Conservation (phyloP, 768 basidiomycete genomes). For the Chlorophyllum brunneum region DNA sequence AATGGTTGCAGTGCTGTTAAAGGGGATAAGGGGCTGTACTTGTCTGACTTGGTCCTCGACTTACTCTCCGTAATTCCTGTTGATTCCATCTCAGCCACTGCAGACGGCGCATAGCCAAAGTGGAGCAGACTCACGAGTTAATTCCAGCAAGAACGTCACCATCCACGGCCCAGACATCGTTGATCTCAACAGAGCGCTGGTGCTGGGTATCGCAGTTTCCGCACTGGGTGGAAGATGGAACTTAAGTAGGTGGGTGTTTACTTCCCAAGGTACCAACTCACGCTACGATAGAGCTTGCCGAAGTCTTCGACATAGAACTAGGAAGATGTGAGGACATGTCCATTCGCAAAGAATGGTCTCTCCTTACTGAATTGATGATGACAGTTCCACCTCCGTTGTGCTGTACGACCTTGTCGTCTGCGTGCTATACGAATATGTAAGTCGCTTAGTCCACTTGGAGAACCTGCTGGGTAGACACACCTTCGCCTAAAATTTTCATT, state of each 20-base stretch:
- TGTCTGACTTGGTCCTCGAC: constrained; percentile 5
- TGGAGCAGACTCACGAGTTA: constrained; percentile 24
- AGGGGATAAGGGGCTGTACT: no score
- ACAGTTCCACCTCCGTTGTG: constrained; percentile 34
- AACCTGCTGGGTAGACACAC: no score
- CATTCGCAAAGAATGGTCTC: neutral
- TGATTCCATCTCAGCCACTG: neutral
- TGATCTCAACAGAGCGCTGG: constrained; percentile 25
- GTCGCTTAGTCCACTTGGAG: no score
- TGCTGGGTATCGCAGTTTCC: constrained; percentile 30
- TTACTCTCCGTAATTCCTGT: constrained; percentile 35
- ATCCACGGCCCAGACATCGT: constrained; percentile 30
- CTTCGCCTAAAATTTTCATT: constrained; percentile 30
- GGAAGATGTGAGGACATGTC: neutral
- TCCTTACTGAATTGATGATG: constrained; percentile 32
- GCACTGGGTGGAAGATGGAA: constrained; percentile 19
- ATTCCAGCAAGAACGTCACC: constrained; percentile 28
- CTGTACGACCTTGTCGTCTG: constrained; percentile 33
- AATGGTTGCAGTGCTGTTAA: constrained; percentile 27
- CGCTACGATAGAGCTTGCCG: constrained; percentile 32
- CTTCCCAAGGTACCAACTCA: constrained; percentile 11
- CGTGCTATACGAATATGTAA: constrained; percentile 20
- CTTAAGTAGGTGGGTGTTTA: constrained; percentile 4
- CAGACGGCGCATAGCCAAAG: neutral
- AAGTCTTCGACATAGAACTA: constrained; percentile 39